These are phyloP conservation scores for Fusarium neocosmosporiellum DNA, from an alignment of 2,329 filamentous ascomycete genomes.

Conservation along the genomic window DNA sequence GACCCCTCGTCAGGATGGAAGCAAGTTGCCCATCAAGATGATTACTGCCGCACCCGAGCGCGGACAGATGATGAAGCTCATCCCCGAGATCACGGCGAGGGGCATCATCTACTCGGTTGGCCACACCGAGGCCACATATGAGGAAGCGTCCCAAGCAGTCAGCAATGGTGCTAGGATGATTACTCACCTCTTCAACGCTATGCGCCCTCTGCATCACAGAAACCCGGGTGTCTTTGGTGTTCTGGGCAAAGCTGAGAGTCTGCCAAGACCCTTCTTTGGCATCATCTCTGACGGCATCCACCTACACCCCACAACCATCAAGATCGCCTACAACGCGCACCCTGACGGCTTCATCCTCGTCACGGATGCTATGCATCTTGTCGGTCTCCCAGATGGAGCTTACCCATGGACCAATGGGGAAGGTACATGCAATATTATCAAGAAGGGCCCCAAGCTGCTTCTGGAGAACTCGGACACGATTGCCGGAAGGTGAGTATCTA, in stretches of 20 bases:
- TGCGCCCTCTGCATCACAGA: constrained; percentile 89
- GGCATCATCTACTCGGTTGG: constrained; percentile 84
- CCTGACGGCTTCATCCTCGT: constrained; percentile 88
- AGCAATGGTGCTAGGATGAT: constrained; percentile 86
- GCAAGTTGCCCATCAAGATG: constrained; percentile 71
- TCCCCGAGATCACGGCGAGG: constrained; percentile 71
- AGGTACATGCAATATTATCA: constrained; percentile 68
- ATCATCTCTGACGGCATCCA: constrained; percentile 93
- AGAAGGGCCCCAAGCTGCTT: constrained; percentile 77
- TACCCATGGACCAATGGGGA: constrained; percentile 88
- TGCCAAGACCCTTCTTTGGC: constrained; percentile 80
- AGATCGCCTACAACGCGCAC: constrained; percentile 89
- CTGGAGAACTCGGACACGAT: constrained; percentile 84
- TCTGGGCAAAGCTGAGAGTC: constrained; percentile 72
- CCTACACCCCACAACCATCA: constrained; percentile 86
- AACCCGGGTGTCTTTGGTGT: constrained; percentile 92
- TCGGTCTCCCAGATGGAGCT: constrained; percentile 83
- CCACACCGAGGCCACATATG: constrained; percentile 88
- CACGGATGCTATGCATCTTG: constrained; percentile 91
- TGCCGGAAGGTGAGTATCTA: constrained; percentile 73
- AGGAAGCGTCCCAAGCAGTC: constrained; percentile 79
- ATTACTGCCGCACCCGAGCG: constrained; percentile 89
- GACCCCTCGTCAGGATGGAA: constrained; percentile 47
- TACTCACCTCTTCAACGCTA: constrained; percentile 94
- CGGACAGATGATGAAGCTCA: constrained; percentile 75